These are phyloP conservation scores for Thalassiosira profunda DNA, from an alignment of 108 stramenopile species.

Conservation along the genomic window DNA sequence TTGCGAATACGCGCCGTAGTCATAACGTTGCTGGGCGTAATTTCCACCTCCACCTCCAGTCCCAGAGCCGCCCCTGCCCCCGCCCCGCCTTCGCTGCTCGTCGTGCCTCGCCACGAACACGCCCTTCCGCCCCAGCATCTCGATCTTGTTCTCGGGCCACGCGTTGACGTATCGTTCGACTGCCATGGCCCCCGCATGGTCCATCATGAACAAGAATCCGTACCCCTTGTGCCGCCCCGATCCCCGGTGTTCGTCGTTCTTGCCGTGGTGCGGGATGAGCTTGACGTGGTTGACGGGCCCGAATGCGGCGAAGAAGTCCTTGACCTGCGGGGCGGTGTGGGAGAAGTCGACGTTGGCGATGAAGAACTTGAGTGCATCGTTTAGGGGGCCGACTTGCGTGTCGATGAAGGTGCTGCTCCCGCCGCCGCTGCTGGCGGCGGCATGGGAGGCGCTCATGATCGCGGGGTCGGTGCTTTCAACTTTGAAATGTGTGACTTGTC, in stretches of 20 bases:
- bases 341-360: slow-evolving; percentile 47
- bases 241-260: background rate
- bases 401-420: background rate
- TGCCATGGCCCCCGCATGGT: slow-evolving; percentile 19
- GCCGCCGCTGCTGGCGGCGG: background rate
- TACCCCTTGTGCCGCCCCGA: slow-evolving; percentile 31
- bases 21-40: background rate
- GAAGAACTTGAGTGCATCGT: slow-evolving; percentile 49
- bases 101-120: too few relatives aligned
- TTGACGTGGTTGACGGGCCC: slow-evolving; percentile 54
- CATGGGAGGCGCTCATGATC: too few relatives aligned
- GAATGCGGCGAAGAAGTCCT: slow-evolving; percentile 35
- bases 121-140: slow-evolving; percentile 30
- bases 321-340: slow-evolving; percentile 28
- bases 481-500: too few relatives aligned
- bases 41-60: background rate
- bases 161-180: slow-evolving; percentile 39
- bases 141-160: slow-evolving; percentile 40
- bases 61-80: slow-evolving; percentile 19
- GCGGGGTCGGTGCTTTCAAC: too few relatives aligned
- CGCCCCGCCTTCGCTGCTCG: slow-evolving; percentile 26
- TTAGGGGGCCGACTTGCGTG: slow-evolving; percentile 27
- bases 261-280: slow-evolving; percentile 22
- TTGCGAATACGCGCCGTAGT: background rate
- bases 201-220: slow-evolving; percentile 53